These are phyloP conservation scores for Trichoderma koningiopsis DNA, from an alignment of 2,329 filamentous ascomycete genomes.

Conservation along the genomic window DNA sequence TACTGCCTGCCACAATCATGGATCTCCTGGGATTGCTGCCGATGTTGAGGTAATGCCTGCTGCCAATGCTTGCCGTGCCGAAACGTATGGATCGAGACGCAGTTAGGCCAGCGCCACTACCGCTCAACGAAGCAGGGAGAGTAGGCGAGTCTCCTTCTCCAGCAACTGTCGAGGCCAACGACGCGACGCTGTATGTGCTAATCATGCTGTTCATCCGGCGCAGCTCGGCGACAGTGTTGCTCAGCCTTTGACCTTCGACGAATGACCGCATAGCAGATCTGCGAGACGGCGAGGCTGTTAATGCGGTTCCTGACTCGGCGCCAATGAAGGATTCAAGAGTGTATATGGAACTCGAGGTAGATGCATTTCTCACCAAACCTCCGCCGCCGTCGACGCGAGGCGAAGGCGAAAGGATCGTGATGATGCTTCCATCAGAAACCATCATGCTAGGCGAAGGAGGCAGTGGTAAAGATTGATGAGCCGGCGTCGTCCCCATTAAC, in stretches of 20 bases:
- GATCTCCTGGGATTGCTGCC: slow-evolving; percentile 36
- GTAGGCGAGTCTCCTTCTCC: slow-evolving; percentile 43
- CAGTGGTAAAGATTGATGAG: slow-evolving; percentile 35
- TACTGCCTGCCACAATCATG: slow-evolving; percentile 28
- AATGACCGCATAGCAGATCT: slow-evolving; percentile 28
- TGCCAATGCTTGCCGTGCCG: slow-evolving; percentile 40
- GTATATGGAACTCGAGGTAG: slow-evolving; percentile 36
- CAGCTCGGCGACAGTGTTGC: slow-evolving; percentile 54
- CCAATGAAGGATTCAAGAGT: slow-evolving; percentile 17
- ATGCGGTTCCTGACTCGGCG: slow-evolving; percentile 27
- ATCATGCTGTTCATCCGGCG: slow-evolving; percentile 60
- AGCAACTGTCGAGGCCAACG: slow-evolving; percentile 37
- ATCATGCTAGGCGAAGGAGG: slow-evolving; percentile 37
- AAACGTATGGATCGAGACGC: slow-evolving; percentile 7
- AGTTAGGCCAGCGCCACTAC: neutral
- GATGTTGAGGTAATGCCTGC: slow-evolving; percentile 51
- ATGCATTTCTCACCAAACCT: slow-evolving; percentile 31
- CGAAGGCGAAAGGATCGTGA: slow-evolving; percentile 36
- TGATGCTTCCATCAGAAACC: slow-evolving; percentile 34
- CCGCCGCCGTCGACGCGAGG: slow-evolving; percentile 19
- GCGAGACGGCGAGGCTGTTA: slow-evolving; percentile 33
- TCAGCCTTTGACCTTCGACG: slow-evolving; percentile 35
- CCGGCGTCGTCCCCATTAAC: slow-evolving; percentile 32
- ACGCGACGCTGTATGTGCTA: slow-evolving; percentile 48
- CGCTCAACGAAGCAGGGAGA: slow-evolving; percentile 35